A percentile compares a stretch with the other conserved stretches of the same genome.
phyloP scores from a whole-genome alignment of 2,329 filamentous ascomycete species.

The Reticulascus tulasneorum region DNA sequence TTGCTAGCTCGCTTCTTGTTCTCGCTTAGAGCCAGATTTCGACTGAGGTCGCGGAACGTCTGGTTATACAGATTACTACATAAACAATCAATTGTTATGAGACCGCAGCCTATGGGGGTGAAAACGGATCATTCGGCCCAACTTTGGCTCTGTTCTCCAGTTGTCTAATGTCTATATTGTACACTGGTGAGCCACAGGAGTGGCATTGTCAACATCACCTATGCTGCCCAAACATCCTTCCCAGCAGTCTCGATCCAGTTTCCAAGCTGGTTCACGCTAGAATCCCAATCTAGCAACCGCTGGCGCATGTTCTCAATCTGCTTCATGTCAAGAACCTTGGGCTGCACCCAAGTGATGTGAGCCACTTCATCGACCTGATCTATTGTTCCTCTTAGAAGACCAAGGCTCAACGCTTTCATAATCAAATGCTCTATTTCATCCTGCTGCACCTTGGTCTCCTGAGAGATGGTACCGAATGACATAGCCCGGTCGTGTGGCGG shows the following conservation, averaged over 20 bases:
- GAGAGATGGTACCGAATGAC: slow-evolving; percentile 81
- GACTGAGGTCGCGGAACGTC: not conserved
- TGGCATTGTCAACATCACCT: slow-evolving; percentile 18
- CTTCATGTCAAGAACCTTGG: slow-evolving; percentile 92
- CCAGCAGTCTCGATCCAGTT: slow-evolving; percentile 95
- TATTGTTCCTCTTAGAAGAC: slow-evolving; percentile 84
- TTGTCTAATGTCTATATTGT: slow-evolving; percentile 12
- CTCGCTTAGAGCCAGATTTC: slow-evolving; percentile 35
- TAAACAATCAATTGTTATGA: not conserved
- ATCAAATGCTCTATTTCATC: slow-evolving; percentile 96
- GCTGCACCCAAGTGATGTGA: slow-evolving; percentile 97
- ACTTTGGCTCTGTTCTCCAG: slow-evolving; percentile 2
- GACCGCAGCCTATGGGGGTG: not conserved
- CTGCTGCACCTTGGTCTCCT: slow-evolving; percentile 86
- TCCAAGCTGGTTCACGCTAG: slow-evolving; percentile 89
- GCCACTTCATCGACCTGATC: slow-evolving; percentile 95
- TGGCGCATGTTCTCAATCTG: slow-evolving; percentile 92
- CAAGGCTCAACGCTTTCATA: slow-evolving; percentile 97
- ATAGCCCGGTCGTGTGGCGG: slow-evolving; percentile 94
- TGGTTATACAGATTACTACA: not conserved
- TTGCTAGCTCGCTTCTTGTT: slow-evolving; percentile 58
- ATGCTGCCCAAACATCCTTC: slow-evolving; percentile 93
- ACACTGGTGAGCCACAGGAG: slow-evolving; percentile 7
- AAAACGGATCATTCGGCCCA: slow-evolving; percentile 6
- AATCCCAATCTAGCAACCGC: slow-evolving; percentile 89